Evolutionary conservation across 441 rosid genomes (phyloP).

Genomic region (Euphorbia schlechtendalii): DNA sequence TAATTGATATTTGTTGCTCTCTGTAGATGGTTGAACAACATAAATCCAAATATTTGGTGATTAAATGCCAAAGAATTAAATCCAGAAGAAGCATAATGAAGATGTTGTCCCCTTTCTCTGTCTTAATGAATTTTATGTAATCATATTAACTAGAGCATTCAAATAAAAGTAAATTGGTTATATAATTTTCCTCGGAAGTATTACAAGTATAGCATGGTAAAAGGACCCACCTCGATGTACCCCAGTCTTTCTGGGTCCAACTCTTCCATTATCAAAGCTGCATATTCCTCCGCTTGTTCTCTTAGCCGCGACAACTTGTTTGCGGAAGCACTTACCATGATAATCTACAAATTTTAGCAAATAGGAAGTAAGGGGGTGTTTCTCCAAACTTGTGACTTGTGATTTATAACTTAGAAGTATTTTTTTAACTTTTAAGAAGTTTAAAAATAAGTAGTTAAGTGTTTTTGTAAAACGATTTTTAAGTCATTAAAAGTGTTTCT

Average conservation of each 20-base stretch:
- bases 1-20: background rate
- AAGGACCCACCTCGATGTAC: slow-evolving; percentile 78
- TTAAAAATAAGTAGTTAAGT: too few species aligned
- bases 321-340: slow-evolving; percentile 94
- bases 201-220: background rate
- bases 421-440: too few species aligned
- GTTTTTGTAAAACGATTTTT: too few species aligned
- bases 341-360: slow-evolving; percentile 43
- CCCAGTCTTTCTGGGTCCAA: slow-evolving; percentile 94
- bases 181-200: background rate
- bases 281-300: slow-evolving; percentile 93
- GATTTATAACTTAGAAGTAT: too few species aligned
- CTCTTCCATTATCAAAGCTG: slow-evolving; percentile 95
- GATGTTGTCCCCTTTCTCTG: background rate
- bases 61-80: slow-evolving; percentile 23
- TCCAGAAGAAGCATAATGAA: background rate
- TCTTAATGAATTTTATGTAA: background rate
- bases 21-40: slow-evolving; percentile 24
- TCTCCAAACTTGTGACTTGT: too few species aligned
- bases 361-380: background rate
- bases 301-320: slow-evolving; percentile 84
- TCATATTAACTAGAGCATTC: background rate
- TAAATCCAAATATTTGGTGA: slow-evolving; percentile 15
- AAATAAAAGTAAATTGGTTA: background rate
- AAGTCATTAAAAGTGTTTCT: too few species aligned